A percentile compares a stretch with the other conserved stretches of the same genome.
phyloP scores from a whole-genome alignment of 768 basidiomycete genomes.

The Chalciporus piperatus region DNA sequence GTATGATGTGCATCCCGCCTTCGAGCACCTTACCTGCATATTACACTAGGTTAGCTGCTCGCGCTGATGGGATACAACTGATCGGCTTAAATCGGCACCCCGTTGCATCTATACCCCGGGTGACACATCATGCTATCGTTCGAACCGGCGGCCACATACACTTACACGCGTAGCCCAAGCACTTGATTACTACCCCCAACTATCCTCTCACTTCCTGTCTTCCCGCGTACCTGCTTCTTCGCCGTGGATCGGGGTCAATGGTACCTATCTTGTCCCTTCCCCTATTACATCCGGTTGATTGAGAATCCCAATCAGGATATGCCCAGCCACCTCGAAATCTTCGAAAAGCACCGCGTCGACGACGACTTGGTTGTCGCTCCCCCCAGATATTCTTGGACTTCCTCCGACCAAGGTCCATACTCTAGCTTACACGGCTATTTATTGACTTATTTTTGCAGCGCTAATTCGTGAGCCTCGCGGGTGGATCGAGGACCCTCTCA shows the following conservation, averaged over 20 bases:
- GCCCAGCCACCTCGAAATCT: slow-evolving; percentile 11
- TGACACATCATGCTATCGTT: slow-evolving; percentile 14
- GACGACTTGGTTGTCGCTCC: slow-evolving; percentile 6
- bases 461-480: slow-evolving; percentile 15
- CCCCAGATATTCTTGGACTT: slow-evolving; percentile 29
- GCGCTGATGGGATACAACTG: background rate
- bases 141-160: slow-evolving; percentile 21
- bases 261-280: slow-evolving; percentile 17
- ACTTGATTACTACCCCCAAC: slow-evolving; percentile 6
- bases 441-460: slow-evolving; percentile 24
- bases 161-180: slow-evolving; percentile 15
- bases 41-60: background rate
- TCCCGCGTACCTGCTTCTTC: slow-evolving; percentile 26
- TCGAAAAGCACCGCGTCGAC: slow-evolving; percentile 35
- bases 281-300: slow-evolving; percentile 5
- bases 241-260: slow-evolving; percentile 31
- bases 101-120: slow-evolving; percentile 13
- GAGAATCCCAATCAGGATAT: slow-evolving; percentile 11
- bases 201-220: slow-evolving; percentile 18
- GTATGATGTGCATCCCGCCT: no score
- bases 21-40: no score
- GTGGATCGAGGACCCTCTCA: slow-evolving; percentile 1
- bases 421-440: slow-evolving; percentile 6
- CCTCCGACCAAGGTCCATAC: slow-evolving; percentile 9
- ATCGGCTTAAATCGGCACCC: slow-evolving; percentile 8